Evolutionary conservation across 768 basidiomycete species (phyloP), one percentile per base, ranked within the genome.

Genomic region (Leccinum longicurvipes): DNA sequence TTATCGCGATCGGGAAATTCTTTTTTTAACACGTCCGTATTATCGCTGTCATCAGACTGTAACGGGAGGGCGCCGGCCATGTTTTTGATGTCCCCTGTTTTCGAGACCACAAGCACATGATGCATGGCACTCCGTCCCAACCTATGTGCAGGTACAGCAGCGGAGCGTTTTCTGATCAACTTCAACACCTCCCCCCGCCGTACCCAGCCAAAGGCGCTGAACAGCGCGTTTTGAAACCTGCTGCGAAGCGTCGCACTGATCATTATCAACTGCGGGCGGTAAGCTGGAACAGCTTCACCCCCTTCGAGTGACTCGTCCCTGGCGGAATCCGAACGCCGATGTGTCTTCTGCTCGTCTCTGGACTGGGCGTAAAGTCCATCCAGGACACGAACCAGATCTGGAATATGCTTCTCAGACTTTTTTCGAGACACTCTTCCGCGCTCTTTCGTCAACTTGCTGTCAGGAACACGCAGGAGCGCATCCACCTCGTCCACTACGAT

Each of bases 401-500:
- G 80, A 14, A 83, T 79, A 62, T 90, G 89, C 50, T 71, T 73
- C 50, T 69, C 65, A n/a, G 77, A 63, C 60, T 78, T 79, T 57
- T 71, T 74, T 57, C 69, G 67, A 28, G 73, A 42, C 3, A 21
- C 73, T 63, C 76, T 78, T 55, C 68, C 67, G 50, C 62, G 66
- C 50, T 70, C 76, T 65, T 77, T 63, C 60, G 74, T 44, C 70
- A 69, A 55, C 73, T 76, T 56, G 65, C 68, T 48, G 8, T 4
- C 42, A 19, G 85, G 79, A 6, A 78, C 70, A 56, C 80, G 81
- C 52, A 92, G 74, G 39, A 91, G 73, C 67, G 84, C 86, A 63
- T 91, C 90, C 47, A 82, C 85, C 66, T 91, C 89, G 60, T 91
- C 89, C 53, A 91, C 82, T 32, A 84, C 83, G 47, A 91, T 77